phyloP scores from a whole-genome alignment of 2,329 filamentous ascomycete species.

The Fusarium torulosum region DNA sequence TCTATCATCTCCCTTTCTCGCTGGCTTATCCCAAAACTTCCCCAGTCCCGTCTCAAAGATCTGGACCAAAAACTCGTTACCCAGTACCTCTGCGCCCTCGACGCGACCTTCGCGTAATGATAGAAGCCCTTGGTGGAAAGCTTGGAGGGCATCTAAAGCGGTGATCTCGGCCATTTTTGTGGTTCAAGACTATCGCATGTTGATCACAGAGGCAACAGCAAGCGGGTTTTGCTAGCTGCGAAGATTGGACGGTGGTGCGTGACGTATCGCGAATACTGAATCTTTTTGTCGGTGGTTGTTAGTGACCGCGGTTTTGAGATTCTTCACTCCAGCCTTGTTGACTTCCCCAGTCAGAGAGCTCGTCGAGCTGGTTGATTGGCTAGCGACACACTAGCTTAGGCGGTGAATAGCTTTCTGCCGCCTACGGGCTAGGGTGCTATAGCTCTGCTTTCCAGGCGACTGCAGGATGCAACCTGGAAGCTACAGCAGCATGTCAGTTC shows the following conservation, averaged over 20 bases:
- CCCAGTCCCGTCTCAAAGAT: constrained; percentile 80
- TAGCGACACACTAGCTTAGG: neutral
- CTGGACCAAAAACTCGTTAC: constrained; percentile 76
- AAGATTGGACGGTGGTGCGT: constrained; percentile 44
- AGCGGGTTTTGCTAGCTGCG: constrained; percentile 38
- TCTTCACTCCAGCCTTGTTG: constrained; percentile 50
- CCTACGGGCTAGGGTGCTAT: constrained; percentile 11
- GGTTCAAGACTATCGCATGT: constrained; percentile 61
- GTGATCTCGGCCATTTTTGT: constrained; percentile 78
- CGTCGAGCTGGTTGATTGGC: constrained; percentile 46
- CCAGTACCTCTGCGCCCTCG: constrained; percentile 72
- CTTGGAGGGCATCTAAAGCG: constrained; percentile 81
- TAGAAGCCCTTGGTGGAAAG: constrained; percentile 86
- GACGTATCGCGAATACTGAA: constrained; percentile 39
- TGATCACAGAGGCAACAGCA: constrained; percentile 44
- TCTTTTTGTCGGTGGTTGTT: constrained; percentile 44
- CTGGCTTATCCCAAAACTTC: constrained; percentile 78
- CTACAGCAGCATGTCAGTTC: constrained; percentile 9
- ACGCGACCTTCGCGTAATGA: constrained; percentile 77
- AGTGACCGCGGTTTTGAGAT: constrained; percentile 49
- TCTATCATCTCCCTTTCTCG: constrained; percentile 81
- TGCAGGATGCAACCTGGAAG: neutral
- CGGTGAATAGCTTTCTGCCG: constrained; percentile 52
- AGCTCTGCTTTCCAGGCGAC: constrained; percentile 16
- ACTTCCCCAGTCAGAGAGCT: constrained; percentile 44